Conservation (phyloP, 768 basidiomycete genomes). For the Suillus decipiens region DNA sequence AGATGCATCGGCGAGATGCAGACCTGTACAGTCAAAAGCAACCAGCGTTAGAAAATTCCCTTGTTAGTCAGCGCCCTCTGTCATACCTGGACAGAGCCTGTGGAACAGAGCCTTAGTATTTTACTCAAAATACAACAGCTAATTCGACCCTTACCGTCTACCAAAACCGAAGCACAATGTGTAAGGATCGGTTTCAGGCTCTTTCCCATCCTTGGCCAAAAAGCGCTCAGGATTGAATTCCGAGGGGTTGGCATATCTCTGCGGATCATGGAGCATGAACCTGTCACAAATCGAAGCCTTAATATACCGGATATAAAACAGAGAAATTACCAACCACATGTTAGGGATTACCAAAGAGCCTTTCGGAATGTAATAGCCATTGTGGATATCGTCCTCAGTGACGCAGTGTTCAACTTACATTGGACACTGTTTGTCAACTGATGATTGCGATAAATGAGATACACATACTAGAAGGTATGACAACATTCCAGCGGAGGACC, state of each 20-base stretch:
- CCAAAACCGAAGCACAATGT: slow-evolving; percentile 30
- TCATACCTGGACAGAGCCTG: slow-evolving; percentile 26
- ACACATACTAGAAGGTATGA: slow-evolving; percentile 17
- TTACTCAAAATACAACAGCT: not conserved
- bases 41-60: not conserved
- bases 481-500: slow-evolving; percentile 25
- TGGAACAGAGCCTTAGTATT: not conserved
- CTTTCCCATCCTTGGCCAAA: slow-evolving; percentile 17
- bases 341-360: slow-evolving; percentile 27
- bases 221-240: slow-evolving; percentile 38
- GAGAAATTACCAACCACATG: slow-evolving; percentile 23
- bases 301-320: not conserved
- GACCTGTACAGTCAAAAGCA: slow-evolving; percentile 19
- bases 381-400: slow-evolving; percentile 20
- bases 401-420: slow-evolving; percentile 15
- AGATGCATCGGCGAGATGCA: slow-evolving; percentile 29
- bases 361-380: slow-evolving; percentile 24
- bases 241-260: slow-evolving; percentile 35
- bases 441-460: slow-evolving; percentile 42
- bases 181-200: slow-evolving; percentile 21
- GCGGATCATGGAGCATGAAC: slow-evolving; percentile 54
- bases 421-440: slow-evolving; percentile 29
- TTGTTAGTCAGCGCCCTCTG: no score
- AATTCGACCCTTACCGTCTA: slow-evolving; percentile 22
- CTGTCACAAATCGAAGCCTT: slow-evolving; percentile 27